These are phyloP conservation scores for Isabelozyma pseudorhagii DNA, from an alignment of 805 yeast genomes.

Conservation along the genomic window DNA sequence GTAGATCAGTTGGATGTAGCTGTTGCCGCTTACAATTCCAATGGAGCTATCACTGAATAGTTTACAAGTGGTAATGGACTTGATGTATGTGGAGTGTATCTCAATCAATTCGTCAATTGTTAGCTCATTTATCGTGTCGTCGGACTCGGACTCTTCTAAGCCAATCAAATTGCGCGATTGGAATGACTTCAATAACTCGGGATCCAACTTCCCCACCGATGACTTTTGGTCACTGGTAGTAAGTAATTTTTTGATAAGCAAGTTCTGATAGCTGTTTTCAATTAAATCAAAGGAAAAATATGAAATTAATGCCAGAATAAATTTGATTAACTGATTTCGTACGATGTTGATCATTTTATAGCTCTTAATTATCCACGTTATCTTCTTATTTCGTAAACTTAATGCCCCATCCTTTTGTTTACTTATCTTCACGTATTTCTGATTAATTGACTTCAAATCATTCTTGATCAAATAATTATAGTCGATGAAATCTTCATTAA, in stretches of 20 bases:
- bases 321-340: conserved; percentile 37
- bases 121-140: conserved; percentile 21
- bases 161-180: conserved; percentile 2
- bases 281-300: conserved; percentile 47
- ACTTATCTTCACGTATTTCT: conserved; percentile 9
- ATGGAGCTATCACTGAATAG: conserved; percentile 25
- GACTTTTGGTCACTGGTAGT: conserved; percentile 4
- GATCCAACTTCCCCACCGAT: background rate
- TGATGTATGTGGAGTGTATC: conserved; percentile 30
- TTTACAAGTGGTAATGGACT: conserved; percentile 25
- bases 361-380: conserved; percentile 27
- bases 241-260: conserved; percentile 21
- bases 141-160: conserved; percentile 3
- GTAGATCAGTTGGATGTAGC: conserved; percentile 32
- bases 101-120: conserved; percentile 50
- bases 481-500: conserved; percentile 34
- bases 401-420: conserved; percentile 39
- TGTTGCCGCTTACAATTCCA: conserved; percentile 27
- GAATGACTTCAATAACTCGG: background rate
- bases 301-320: conserved; percentile 37
- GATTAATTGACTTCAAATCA: conserved; percentile 18
- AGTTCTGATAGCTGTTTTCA: conserved; percentile 33
- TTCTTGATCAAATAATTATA: conserved; percentile 21
- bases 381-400: conserved; percentile 25
- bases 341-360: conserved; percentile 34